These are phyloP conservation scores for Xylaria grammica DNA, from an alignment of 495 filamentous ascomycete genomes.

Conservation along the genomic window DNA sequence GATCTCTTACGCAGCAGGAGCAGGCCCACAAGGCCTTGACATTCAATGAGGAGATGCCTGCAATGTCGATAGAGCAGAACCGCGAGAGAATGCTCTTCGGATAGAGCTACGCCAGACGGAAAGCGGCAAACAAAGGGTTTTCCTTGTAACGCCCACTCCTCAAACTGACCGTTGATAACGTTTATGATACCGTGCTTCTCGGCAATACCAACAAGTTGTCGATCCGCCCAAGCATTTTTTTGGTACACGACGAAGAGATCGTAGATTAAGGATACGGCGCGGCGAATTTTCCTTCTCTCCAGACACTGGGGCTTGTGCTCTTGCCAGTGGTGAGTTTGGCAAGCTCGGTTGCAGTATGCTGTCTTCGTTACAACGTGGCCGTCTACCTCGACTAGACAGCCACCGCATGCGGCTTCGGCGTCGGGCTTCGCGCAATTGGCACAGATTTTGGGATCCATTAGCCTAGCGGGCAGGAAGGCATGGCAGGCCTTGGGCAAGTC, in stretches of 20 bases:
- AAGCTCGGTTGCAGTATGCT: slow-evolving; percentile 4
- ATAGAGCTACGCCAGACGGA: background rate
- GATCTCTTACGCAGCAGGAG: slow-evolving; percentile 2
- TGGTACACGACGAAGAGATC: slow-evolving; percentile 5
- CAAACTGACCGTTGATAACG: background rate
- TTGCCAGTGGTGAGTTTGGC: slow-evolving; percentile 10
- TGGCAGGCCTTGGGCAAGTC: background rate
- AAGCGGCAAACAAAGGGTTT: slow-evolving; percentile 2
- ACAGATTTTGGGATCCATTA: slow-evolving; percentile 9
- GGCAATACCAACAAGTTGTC: background rate
- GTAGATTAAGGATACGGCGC: background rate
- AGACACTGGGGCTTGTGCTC: slow-evolving; percentile 7
- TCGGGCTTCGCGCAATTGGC: slow-evolving; percentile 9
- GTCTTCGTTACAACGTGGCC: slow-evolving; percentile 11
- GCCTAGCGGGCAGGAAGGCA: slow-evolving; percentile 8
- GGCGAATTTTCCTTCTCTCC: background rate
- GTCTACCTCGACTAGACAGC: slow-evolving; percentile 9
- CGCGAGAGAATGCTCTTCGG: slow-evolving; percentile 11
- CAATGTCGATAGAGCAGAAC: background rate
- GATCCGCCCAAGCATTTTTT: slow-evolving; percentile 5
- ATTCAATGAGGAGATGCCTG: background rate
- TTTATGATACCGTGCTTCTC: background rate
- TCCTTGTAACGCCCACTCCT: background rate
- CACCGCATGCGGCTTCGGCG: background rate
- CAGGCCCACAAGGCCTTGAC: background rate